A percentile compares a stretch with the other conserved stretches of the same genome.
Conservation (phyloP, 148 eudicot species). For the Amaranthus palmeri region DNA sequence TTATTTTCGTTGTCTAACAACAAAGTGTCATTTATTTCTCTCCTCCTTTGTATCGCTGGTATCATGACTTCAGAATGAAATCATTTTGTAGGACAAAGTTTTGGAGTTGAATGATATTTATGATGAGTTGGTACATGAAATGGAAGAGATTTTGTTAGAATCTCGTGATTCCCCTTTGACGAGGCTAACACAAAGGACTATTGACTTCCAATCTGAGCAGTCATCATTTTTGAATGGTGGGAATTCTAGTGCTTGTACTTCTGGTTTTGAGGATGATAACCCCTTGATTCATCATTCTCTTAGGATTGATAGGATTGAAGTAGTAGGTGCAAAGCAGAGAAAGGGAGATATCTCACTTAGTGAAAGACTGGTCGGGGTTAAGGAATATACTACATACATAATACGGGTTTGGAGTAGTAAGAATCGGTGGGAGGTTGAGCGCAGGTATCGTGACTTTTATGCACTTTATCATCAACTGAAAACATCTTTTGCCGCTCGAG, state of each 20-base stretch:
- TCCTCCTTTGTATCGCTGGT: not conserved
- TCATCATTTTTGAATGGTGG: constrained; percentile 57
- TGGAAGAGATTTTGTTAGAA: constrained; percentile 92
- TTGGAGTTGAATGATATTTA: constrained; percentile 58
- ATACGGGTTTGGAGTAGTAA: constrained; percentile 64
- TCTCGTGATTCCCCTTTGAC: constrained; percentile 46
- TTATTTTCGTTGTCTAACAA: not conserved
- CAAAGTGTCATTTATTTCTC: not conserved
- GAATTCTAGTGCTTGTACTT: constrained; percentile 64
- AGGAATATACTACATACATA: constrained; percentile 75
- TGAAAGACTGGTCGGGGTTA: constrained; percentile 91
- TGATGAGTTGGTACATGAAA: constrained; percentile 87
- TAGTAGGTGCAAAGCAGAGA: constrained; percentile 76
- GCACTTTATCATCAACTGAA: constrained; percentile 66
- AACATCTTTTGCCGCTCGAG: constrained; percentile 51
- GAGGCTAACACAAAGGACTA: constrained; percentile 39
- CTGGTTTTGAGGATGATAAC: constrained; percentile 42
- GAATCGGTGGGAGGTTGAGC: constrained; percentile 83
- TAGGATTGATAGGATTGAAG: constrained; percentile 70
- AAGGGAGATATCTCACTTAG: constrained; percentile 81
- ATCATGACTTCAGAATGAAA: not conserved
- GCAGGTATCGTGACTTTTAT: constrained; percentile 87
- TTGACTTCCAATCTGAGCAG: constrained; percentile 32
- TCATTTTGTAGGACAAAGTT: constrained; percentile 26
- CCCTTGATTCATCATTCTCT: constrained; percentile 29